These are phyloP conservation scores for Penicillium steckii DNA, from an alignment of 495 filamentous ascomycete species.

Conservation along the genomic window DNA sequence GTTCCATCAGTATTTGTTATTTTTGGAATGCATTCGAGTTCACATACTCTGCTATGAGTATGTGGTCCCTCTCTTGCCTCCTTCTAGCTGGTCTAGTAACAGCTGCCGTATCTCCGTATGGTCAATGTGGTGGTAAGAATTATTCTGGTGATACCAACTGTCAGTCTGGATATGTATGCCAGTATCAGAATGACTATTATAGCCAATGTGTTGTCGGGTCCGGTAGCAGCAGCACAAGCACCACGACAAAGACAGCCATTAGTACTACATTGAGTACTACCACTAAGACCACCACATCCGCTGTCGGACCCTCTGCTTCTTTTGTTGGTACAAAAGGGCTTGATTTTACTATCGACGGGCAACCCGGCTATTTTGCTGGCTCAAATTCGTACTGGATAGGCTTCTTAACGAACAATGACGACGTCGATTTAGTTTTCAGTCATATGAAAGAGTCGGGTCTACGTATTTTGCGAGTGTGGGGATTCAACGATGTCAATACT, in stretches of 20 bases:
- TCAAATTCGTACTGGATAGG: constrained; percentile 75
- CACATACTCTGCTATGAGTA: too few relatives aligned
- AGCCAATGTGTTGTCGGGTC: constrained; percentile 34
- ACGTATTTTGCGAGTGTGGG: constrained; percentile 71
- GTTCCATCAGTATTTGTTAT: not conserved
- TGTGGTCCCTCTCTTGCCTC: constrained; percentile 11
- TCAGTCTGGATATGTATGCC: constrained; percentile 30
- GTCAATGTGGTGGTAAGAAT: constrained; percentile 35
- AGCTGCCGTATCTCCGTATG: constrained; percentile 28
- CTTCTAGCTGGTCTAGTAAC: constrained; percentile 21
- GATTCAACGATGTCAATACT: constrained; percentile 63
- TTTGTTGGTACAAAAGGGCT: constrained; percentile 52
- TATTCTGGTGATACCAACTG: constrained; percentile 29
- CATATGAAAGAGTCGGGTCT: constrained; percentile 53
- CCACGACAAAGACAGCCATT: constrained; percentile 13
- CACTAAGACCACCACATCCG: not conserved
- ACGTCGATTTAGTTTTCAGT: constrained; percentile 59
- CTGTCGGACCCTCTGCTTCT: constrained; percentile 6
- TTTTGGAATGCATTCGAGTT: not conserved
- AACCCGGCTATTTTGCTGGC: constrained; percentile 63
- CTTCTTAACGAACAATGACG: constrained; percentile 62
- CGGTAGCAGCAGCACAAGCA: not conserved
- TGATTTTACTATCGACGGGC: constrained; percentile 62
- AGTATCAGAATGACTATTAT: constrained; percentile 36
- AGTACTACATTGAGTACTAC: constrained; percentile 5